A percentile compares a stretch with the other conserved stretches of the same genome.
Evolutionary conservation across 176 grass and related monocot genomes (phyloP).

Genomic region (Areca catechu): DNA sequence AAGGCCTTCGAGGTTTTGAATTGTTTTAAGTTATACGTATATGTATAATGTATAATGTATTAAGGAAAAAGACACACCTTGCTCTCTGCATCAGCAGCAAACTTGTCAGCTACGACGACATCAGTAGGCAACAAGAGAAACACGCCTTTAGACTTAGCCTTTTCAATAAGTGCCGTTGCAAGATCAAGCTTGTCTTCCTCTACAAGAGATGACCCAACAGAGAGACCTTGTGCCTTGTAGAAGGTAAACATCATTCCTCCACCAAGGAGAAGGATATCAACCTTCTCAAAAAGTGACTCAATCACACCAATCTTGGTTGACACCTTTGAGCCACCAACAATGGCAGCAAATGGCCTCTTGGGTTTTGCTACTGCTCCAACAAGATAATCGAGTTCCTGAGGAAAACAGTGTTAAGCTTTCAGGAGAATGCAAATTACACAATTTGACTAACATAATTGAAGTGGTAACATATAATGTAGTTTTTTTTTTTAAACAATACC

Average conservation of each 20-base stretch:
- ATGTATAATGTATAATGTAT: too few relatives aligned
- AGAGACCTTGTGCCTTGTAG: constrained; percentile 80
- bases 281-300: constrained; percentile 67
- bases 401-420: not conserved
- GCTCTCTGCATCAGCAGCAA: constrained; percentile 90
- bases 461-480: too few relatives aligned
- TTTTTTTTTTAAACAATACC: too few relatives aligned
- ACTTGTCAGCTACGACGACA: constrained; percentile 76
- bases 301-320: constrained; percentile 93
- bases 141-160: constrained; percentile 72
- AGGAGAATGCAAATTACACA: too few relatives aligned
- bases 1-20: too few relatives aligned
- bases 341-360: constrained; percentile 90
- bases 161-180: constrained; percentile 70
- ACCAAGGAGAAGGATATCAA: constrained; percentile 89
- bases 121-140: constrained; percentile 72
- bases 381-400: constrained; percentile 91
- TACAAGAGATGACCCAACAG: constrained; percentile 90
- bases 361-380: constrained; percentile 88
- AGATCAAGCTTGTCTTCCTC: constrained; percentile 96
- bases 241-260: constrained; percentile 97
- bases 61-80: constrained; percentile 45
- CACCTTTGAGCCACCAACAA: constrained; percentile 97
- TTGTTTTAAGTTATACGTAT: too few relatives aligned
- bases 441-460: too few relatives aligned